Evolutionary conservation across 345 rosid species (phyloP).

Genomic region (Sonneratia caseolaris): DNA sequence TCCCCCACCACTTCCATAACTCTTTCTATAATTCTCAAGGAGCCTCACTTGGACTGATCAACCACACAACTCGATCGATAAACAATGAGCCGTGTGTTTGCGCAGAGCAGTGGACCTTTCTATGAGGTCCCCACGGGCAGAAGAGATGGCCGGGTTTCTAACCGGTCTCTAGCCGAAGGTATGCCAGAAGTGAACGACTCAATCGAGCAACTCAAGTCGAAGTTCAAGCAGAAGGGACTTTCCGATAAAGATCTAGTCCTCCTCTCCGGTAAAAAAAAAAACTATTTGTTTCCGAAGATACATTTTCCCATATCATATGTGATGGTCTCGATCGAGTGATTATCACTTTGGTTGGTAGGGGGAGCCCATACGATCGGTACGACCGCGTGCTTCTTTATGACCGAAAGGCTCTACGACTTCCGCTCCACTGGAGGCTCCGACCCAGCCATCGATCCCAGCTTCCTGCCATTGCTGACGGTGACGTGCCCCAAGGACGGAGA

Average conservation of each 20-base stretch:
- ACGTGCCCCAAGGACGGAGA: slow-evolving; percentile 49
- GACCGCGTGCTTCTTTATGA: slow-evolving; percentile 83
- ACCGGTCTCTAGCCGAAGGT: slow-evolving; percentile 30
- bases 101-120: slow-evolving; percentile 50
- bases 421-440: slow-evolving; percentile 35
- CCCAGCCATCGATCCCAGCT: slow-evolving; percentile 43
- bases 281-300: too few relatives aligned
- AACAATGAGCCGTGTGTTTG: not conserved
- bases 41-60: too few relatives aligned
- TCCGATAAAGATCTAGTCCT: too few relatives aligned
- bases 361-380: slow-evolving; percentile 83
- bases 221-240: too few relatives aligned
- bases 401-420: slow-evolving; percentile 47
- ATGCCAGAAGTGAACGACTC: slow-evolving; percentile 69
- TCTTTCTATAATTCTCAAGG: too few relatives aligned
- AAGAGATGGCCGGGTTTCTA: slow-evolving; percentile 60
- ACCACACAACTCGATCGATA: too few relatives aligned
- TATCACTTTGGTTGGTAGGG: too few relatives aligned
- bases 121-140: slow-evolving; percentile 59
- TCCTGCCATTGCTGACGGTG: slow-evolving; percentile 34
- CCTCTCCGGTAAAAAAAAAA: too few relatives aligned
- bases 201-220: slow-evolving; percentile 12
- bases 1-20: too few relatives aligned
- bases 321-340: too few relatives aligned
- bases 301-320: too few relatives aligned